Base-by-base conservation (phyloP, 208 protist species). In the Wallacemonas sp. region DNA sequence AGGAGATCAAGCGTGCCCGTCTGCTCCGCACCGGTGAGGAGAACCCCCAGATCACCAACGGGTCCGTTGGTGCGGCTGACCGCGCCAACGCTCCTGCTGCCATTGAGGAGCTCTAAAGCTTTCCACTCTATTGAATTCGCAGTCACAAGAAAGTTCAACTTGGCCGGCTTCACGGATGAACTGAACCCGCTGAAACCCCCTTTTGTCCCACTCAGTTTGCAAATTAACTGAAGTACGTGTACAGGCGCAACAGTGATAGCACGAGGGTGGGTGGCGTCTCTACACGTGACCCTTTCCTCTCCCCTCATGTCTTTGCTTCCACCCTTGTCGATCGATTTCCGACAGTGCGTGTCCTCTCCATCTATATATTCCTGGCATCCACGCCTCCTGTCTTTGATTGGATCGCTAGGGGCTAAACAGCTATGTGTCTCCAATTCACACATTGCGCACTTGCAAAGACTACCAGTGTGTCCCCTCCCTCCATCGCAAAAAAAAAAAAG, bases 1-100 rank as follows among this genome's bases (percentile, higher is more conserved):
- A 89, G 86, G 87, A 93, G 74, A 81, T 90, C 68, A 90, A 90
- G 61, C 70, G 87, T n/a, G 87, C 83, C 1, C 77, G 76, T 12
- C 70, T 86, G 33, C 72, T 92, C 65, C 76, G 65, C 43, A 56
- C 48, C 29, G 60, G 38, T 19, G 68, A 41, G 19, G 70, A 54
- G 34, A 65, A 74, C 26, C 72, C 78, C 4, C 72, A 83, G 47
- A 79, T 80, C 68, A 72, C 72, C 27, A 65, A 27, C 26, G 71
- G 71, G 3, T 65, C 67, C 52, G 38, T 61, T 27, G 14, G 44
- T 33, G 68, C 70, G 17, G 60, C 38, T 21, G 36, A 58, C 33
- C 62, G 36, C 23, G 56, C 24, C 33, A 58, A 4, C 63, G 16
- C 24, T 9, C 62, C 17, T 68, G 21, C 47, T 3, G 47, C 47